A percentile compares a stretch with the other conserved stretches of the same genome.
Evolutionary conservation across 306 rosid species (phyloP).

Genomic region (Ceratonia siliqua): DNA sequence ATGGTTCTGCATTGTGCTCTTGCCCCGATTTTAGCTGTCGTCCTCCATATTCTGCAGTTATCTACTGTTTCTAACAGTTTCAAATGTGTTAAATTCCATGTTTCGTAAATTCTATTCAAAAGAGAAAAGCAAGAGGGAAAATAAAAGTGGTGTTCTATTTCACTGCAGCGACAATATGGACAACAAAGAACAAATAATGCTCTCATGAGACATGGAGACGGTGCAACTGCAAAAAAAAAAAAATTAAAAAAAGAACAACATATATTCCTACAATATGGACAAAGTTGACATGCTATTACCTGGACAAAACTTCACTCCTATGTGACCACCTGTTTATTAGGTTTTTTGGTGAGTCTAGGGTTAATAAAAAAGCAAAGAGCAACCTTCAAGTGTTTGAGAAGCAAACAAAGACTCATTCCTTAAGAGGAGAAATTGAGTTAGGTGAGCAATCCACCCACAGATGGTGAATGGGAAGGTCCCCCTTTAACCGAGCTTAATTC

Average conservation of each 20-base stretch:
- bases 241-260: neutral
- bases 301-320: neutral
- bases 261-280: neutral
- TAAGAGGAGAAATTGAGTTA: neutral
- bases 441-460: neutral
- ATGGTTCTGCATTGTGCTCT: constrained; percentile 24
- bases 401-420: neutral
- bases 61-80: constrained; percentile 26
- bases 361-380: constrained; percentile 1
- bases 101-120: neutral
- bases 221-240: constrained; percentile 3
- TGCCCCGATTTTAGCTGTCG: constrained; percentile 7
- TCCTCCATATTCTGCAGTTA: neutral
- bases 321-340: constrained; percentile 1
- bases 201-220: constrained; percentile 1
- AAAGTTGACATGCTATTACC: neutral
- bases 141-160: neutral
- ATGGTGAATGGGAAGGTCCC: neutral
- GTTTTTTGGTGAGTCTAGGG: constrained; percentile 6
- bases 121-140: neutral
- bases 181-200: constrained; percentile 14
- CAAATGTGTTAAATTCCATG: neutral
- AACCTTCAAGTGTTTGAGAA: neutral
- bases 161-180: neutral
- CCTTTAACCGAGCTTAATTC: neutral